Evolutionary conservation across 2,329 filamentous ascomycete species (phyloP).

Genomic region (Curvularia hawaiiensis): DNA sequence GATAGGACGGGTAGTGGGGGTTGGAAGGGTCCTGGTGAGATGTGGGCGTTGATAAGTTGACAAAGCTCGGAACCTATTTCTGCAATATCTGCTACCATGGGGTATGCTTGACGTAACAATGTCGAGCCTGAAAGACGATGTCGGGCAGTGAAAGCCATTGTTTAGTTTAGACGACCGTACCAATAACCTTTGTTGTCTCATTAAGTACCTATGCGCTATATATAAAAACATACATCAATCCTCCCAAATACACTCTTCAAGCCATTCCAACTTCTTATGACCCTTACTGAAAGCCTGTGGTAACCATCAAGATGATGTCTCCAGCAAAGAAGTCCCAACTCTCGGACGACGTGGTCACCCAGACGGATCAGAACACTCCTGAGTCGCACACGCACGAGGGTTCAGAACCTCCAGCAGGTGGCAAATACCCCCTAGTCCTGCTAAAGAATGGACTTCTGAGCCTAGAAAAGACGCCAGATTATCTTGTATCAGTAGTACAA

Average conservation of each 20-base stretch:
- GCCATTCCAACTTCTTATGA: not conserved
- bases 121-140: not conserved
- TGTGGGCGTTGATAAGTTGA: constrained; percentile 10
- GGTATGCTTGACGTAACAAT: not conserved
- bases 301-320: not conserved
- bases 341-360: not conserved
- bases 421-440: not conserved
- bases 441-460: constrained; percentile 5
- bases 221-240: not conserved
- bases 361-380: not conserved
- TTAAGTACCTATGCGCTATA: not conserved
- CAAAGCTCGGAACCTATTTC: not conserved
- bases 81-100: not conserved
- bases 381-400: not conserved
- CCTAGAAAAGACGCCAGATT: constrained; percentile 4
- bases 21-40: constrained; percentile 26
- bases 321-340: not conserved
- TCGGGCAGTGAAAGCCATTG: not conserved
- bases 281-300: not conserved
- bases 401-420: not conserved
- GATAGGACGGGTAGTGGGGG: constrained; percentile 29
- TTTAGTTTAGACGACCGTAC: not conserved
- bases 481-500: not conserved
- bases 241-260: not conserved
- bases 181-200: not conserved